Evolutionary conservation across 202 grass and related monocot species (phyloP).

Genomic region (Zoysia matrella): DNA sequence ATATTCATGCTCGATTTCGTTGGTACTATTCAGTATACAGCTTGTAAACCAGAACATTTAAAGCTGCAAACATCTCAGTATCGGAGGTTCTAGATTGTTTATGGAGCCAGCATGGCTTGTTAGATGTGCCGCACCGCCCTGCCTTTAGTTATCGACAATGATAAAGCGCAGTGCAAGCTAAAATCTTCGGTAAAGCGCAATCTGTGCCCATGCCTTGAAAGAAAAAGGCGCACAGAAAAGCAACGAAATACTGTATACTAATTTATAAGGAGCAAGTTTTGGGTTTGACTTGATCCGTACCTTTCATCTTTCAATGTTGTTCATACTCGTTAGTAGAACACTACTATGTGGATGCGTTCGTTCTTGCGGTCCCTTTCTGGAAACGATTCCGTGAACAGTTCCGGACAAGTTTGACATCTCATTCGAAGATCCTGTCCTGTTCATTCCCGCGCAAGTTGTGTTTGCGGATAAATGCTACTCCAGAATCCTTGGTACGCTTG

Average conservation of each 20-base stretch:
- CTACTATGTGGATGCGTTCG: too few relatives aligned
- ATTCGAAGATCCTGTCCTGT: neutral
- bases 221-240: slow-evolving; percentile 44
- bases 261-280: slow-evolving; percentile 9
- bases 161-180: neutral
- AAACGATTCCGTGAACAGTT: neutral
- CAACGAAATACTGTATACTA: neutral
- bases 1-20: neutral
- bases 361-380: neutral
- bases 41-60: neutral
- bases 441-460: neutral
- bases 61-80: neutral
- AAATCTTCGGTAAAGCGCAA: slow-evolving; percentile 25
- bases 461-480: slow-evolving; percentile 11
- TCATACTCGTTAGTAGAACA: neutral
- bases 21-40: neutral
- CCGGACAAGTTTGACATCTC: slow-evolving; percentile 29
- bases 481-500: neutral
- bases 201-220: slow-evolving; percentile 24
- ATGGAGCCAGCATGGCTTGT: slow-evolving; percentile 29
- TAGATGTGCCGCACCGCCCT: slow-evolving; percentile 5
- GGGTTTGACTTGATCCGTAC: slow-evolving; percentile 27
- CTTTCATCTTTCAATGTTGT: slow-evolving; percentile 40
- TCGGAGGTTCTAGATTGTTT: neutral
- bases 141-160: slow-evolving; percentile 19